Percentiles rank a stretch among this genome's conserved stretches.
These are phyloP conservation scores for Exophiala sp. DNA, from an alignment of 2,329 filamentous ascomycete genomes.

Conservation along the genomic window DNA sequence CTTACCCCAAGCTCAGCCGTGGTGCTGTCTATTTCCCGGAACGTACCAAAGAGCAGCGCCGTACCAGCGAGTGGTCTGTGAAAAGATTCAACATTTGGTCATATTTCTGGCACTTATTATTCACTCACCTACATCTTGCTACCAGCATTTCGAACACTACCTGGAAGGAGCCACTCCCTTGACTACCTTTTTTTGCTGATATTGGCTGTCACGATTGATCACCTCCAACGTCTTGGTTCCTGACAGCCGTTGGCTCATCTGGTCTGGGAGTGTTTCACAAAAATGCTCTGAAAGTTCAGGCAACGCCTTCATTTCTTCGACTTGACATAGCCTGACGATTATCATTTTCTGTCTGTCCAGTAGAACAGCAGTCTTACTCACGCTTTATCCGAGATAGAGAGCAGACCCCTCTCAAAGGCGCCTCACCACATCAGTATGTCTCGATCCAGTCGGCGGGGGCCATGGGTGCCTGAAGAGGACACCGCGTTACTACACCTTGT, in stretches of 20 bases:
- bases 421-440: slow-evolving; percentile 35
- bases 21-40: not conserved
- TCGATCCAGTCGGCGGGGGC: slow-evolving; percentile 65
- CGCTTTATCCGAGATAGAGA: not conserved
- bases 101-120: not conserved
- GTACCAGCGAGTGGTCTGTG: too few relatives aligned
- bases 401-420: not conserved
- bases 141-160: not conserved
- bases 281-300: not conserved
- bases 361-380: too few relatives aligned
- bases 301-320: not conserved
- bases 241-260: not conserved
- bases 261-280: not conserved
- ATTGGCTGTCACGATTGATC: not conserved
- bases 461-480: slow-evolving; percentile 80
- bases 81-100: not conserved
- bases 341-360: not conserved
- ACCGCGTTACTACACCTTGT: slow-evolving; percentile 67
- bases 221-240: not conserved
- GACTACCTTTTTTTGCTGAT: not conserved
- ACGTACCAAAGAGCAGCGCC: not conserved
- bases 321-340: not conserved
- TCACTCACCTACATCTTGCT: not conserved
- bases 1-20: not conserved
- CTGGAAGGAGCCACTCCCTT: not conserved